phyloP scores from a whole-genome alignment of 371 early-diverging fungal species.

The Mucor indicus region DNA sequence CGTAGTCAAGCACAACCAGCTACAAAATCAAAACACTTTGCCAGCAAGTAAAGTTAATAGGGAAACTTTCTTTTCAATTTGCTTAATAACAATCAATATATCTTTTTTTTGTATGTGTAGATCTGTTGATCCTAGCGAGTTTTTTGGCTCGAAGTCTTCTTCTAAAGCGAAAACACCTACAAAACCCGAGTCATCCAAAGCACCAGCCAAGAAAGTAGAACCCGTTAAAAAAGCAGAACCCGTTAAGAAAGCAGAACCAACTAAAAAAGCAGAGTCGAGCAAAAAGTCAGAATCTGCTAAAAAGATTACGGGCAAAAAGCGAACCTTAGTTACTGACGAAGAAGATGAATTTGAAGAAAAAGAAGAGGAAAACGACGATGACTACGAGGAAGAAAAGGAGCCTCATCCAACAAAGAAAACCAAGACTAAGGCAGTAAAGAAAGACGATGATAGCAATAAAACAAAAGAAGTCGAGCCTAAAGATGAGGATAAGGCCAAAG shows the following conservation, averaged over 20 bases:
- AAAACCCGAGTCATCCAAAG: not conserved
- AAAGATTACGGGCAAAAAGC: not conserved
- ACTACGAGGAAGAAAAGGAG: not conserved
- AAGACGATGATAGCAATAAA: not conserved
- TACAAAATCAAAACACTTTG: no score
- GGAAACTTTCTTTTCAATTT: no score
- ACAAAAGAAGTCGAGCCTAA: slow-evolving; percentile 1
- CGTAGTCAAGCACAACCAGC: no score
- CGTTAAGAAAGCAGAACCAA: not conserved
- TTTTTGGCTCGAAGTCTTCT: not conserved
- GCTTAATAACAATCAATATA: no score
- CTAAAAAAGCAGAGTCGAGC: no score
- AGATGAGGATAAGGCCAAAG: slow-evolving; percentile 9
- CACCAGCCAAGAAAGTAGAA: not conserved
- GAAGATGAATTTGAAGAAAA: not conserved
- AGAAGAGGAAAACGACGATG: not conserved
- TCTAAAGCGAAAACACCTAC: not conserved
- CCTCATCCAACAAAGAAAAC: not conserved
- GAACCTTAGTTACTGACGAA: not conserved
- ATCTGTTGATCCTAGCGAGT: not conserved
- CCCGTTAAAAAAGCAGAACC: not conserved
- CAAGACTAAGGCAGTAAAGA: not conserved
- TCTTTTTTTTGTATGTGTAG: no score
- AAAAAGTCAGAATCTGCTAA: not conserved
- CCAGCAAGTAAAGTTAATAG: no score